These are phyloP conservation scores for Gossypium schwendimanii DNA, from an alignment of 441 rosid species.

Conservation along the genomic window DNA sequence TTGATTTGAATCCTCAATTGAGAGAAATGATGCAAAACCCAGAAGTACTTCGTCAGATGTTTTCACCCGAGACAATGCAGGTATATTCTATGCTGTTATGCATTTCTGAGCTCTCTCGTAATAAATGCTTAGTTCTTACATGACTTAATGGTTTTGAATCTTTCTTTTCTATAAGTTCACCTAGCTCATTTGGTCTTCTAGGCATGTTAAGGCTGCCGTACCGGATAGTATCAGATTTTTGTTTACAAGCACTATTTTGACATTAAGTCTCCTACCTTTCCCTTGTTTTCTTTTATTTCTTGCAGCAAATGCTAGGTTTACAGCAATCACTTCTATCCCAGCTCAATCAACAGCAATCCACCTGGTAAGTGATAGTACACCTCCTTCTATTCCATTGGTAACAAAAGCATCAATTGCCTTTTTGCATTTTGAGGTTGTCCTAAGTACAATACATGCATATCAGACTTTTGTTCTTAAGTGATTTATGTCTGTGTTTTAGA, in stretches of 20 bases:
- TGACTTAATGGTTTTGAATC: not conserved
- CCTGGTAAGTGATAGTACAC: constrained; percentile 34
- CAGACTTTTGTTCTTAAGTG: not conserved
- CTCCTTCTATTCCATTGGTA: not conserved
- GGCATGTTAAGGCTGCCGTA: not conserved
- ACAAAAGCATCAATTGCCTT: not conserved
- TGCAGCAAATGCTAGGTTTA: constrained; percentile 52
- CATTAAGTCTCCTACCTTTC: constrained; percentile 5
- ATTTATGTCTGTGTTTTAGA: not conserved
- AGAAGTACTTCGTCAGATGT: constrained; percentile 56
- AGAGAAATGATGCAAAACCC: constrained; percentile 77
- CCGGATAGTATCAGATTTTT: not conserved
- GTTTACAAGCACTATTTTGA: not conserved
- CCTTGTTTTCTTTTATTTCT: constrained; percentile 5
- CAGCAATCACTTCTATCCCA: constrained; percentile 51
- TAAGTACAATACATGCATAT: not conserved
- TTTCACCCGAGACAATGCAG: constrained; percentile 64
- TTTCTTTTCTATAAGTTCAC: not conserved
- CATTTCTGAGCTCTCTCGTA: constrained; percentile 1
- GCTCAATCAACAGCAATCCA: constrained; percentile 33
- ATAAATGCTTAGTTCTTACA: not conserved
- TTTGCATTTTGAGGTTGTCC: not conserved
- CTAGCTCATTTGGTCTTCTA: constrained; percentile 10
- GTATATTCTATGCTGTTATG: constrained; percentile 19
- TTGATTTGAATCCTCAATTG: constrained; percentile 56